phyloP scores from a whole-genome alignment of 164 flowering plant genomes.

The Pachysandra terminalis region DNA sequence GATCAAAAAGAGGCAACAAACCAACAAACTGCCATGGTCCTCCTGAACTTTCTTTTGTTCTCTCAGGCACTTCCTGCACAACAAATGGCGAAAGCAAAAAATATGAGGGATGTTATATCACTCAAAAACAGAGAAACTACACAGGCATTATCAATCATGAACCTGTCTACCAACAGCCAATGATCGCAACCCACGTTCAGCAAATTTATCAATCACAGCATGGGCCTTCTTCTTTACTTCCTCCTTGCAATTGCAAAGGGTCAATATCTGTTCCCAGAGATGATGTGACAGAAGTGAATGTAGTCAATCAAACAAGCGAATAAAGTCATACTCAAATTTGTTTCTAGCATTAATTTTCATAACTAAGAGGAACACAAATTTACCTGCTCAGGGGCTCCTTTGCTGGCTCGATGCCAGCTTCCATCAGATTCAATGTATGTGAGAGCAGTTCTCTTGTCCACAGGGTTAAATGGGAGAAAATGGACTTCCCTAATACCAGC shows the following conservation, averaged over 20 bases:
- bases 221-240: conserved; percentile 35
- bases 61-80: conserved; percentile 37
- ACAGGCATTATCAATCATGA: neutral
- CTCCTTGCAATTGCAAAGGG: conserved; percentile 34
- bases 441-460: conserved; percentile 43
- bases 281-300: neutral
- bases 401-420: conserved; percentile 43
- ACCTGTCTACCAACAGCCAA: conserved; percentile 42
- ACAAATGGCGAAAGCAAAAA: neutral
- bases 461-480: conserved; percentile 43
- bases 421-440: conserved; percentile 37
- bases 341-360: neutral
- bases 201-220: conserved; percentile 35
- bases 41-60: conserved; percentile 31
- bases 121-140: neutral
- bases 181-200: conserved; percentile 44
- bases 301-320: neutral
- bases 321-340: no score
- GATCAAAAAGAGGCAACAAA: conserved; percentile 36
- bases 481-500: conserved; percentile 37
- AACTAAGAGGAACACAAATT: neutral
- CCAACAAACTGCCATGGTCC: conserved; percentile 42
- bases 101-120: neutral
- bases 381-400: conserved; percentile 48
- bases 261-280: conserved; percentile 23